Evolutionary conservation across 805 yeast species (phyloP).

Genomic region (Wickerhamiella spandovensis): DNA sequence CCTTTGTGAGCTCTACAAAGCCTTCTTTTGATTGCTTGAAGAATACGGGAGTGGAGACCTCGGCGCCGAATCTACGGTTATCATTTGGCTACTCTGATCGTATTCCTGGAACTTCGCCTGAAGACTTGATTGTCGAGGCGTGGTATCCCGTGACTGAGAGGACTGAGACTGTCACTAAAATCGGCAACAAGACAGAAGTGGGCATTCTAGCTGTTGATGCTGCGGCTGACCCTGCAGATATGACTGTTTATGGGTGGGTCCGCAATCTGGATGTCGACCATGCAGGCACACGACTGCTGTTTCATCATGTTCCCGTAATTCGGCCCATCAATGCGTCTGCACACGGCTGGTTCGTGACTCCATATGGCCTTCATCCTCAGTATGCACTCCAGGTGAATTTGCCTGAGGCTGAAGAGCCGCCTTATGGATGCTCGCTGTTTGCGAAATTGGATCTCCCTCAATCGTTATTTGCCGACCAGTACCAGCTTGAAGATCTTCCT

Average conservation of each 20-base stretch:
- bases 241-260: conserved; percentile 9
- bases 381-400: conserved; percentile 3
- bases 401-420: conserved; percentile 6
- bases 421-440: conserved; percentile 31
- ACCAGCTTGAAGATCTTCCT: conserved; percentile 32
- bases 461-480: conserved; percentile 39
- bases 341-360: conserved; percentile 5
- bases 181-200: conserved; percentile 9
- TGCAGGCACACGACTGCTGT: conserved; percentile 8
- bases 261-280: conserved; percentile 6
- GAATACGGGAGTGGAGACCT: not conserved
- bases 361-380: conserved; percentile 19
- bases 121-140: conserved; percentile 17
- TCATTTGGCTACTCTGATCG: not conserved
- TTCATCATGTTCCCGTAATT: conserved; percentile 13
- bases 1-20: not conserved
- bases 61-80: not conserved
- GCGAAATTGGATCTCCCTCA: conserved; percentile 33
- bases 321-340: not conserved
- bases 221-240: conserved; percentile 1
- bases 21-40: not conserved
- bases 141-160: conserved; percentile 8
- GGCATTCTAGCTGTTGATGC: conserved; percentile 12
- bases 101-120: conserved; percentile 5
- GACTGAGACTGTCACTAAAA: conserved; percentile 1